These are phyloP conservation scores for Hypomyces rosellus DNA, from an alignment of 2,329 filamentous ascomycete genomes.

Conservation along the genomic window DNA sequence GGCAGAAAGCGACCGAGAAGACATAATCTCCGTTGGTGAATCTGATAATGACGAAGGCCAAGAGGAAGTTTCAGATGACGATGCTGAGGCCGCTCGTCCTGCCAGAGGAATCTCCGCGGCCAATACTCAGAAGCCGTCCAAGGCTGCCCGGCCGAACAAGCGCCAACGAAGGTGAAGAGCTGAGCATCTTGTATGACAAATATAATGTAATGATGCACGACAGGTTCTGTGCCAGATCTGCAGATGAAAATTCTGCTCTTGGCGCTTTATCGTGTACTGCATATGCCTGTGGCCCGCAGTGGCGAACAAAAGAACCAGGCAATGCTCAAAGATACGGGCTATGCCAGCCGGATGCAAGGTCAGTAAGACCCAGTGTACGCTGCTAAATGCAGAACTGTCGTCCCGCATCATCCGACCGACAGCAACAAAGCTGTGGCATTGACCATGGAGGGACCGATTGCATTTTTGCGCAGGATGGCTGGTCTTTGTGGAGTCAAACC, in stretches of 20 bases:
- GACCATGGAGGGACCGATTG: too few species aligned
- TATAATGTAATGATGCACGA: not conserved
- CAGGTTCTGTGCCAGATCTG: not conserved
- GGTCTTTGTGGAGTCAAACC: too few species aligned
- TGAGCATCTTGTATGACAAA: not conserved
- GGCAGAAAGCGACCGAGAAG: constrained; percentile 35
- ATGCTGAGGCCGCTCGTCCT: not conserved
- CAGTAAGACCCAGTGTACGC: too few species aligned
- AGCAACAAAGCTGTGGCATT: too few species aligned
- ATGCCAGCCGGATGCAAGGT: too few species aligned
- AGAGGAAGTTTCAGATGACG: constrained; percentile 16
- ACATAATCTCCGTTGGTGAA: constrained; percentile 23
- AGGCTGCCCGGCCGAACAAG: constrained; percentile 17
- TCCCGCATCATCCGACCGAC: too few species aligned
- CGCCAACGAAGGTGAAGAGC: constrained; percentile 19
- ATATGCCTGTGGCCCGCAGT: not conserved
- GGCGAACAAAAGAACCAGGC: not conserved
- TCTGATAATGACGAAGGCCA: constrained; percentile 31
- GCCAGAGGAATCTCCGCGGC: not conserved
- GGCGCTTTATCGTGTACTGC: not conserved
- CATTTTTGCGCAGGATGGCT: too few species aligned
- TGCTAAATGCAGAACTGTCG: too few species aligned
- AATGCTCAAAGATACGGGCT: too few species aligned
- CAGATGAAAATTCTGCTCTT: not conserved
- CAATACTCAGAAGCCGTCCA: constrained; percentile 3